Percentiles rank a stretch among this genome's conserved stretches.
Conservation (phyloP, 192 early-diverging fungal genomes). For the Backusella australiensis region DNA sequence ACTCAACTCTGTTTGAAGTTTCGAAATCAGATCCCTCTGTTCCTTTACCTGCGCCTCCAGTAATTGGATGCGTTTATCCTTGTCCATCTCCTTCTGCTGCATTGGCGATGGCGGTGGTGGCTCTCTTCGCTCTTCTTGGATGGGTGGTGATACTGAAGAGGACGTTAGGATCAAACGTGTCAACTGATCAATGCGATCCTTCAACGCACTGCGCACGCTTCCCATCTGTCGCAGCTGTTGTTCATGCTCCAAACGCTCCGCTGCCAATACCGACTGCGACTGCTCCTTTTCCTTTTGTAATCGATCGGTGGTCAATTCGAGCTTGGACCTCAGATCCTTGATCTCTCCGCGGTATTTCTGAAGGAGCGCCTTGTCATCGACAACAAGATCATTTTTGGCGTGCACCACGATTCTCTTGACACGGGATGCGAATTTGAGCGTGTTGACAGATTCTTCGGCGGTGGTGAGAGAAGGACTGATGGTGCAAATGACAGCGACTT, state of each 20-base stretch:
- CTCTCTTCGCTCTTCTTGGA: slow-evolving; percentile 23
- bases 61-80: slow-evolving; percentile 14
- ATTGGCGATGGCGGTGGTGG: neutral
- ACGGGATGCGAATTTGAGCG: slow-evolving; percentile 91
- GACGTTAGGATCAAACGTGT: slow-evolving; percentile 81
- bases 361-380: slow-evolving; percentile 81
- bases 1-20: slow-evolving; percentile 41
- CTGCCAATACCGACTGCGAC: slow-evolving; percentile 37
- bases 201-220: slow-evolving; percentile 67
- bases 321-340: slow-evolving; percentile 63
- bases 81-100: neutral
- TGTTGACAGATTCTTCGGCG: slow-evolving; percentile 86
- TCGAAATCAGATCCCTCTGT: neutral
- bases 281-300: slow-evolving; percentile 52
- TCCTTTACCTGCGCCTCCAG: slow-evolving; percentile 5
- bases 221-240: slow-evolving; percentile 54
- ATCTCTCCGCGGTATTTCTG: slow-evolving; percentile 85
- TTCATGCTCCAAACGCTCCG: slow-evolving; percentile 44
- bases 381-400: slow-evolving; percentile 78
- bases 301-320: slow-evolving; percentile 55
- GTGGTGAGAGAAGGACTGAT: slow-evolving; percentile 78
- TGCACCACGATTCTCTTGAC: slow-evolving; percentile 86
- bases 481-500: slow-evolving; percentile 90
- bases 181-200: slow-evolving; percentile 81
- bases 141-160: slow-evolving; percentile 45